These are phyloP conservation scores for Yamadazyma blattariae DNA, from an alignment of 1,139 yeast genomes.

Conservation along the genomic window DNA sequence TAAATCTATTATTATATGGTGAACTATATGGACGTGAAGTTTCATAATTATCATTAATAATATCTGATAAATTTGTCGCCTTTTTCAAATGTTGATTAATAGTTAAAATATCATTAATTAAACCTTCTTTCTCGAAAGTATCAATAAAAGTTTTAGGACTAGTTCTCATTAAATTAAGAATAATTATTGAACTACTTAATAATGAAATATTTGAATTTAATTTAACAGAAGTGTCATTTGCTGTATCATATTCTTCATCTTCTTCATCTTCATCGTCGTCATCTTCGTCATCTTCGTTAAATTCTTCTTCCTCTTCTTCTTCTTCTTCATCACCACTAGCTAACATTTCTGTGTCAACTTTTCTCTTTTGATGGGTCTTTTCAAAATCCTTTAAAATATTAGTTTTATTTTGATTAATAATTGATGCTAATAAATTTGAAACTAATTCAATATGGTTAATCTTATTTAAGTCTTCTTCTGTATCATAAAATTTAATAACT, in stretches of 20 bases:
- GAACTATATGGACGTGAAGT: constrained; percentile 12
- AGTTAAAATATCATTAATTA: constrained; percentile 49
- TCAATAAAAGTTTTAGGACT: constrained; percentile 25
- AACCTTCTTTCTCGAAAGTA: constrained; percentile 70
- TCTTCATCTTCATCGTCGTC: constrained; percentile 12
- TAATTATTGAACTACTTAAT: constrained; percentile 12
- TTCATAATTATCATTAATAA: constrained; percentile 9
- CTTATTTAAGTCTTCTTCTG: constrained; percentile 15
- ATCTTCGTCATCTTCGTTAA: constrained; percentile 5
- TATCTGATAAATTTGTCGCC: constrained; percentile 5
- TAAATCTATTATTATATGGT: constrained; percentile 23
- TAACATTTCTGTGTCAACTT: constrained; percentile 11
- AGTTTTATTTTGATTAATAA: constrained; percentile 59
- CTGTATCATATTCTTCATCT: constrained; percentile 6
- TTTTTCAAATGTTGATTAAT: constrained; percentile 17
- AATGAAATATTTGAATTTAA: constrained; percentile 12
- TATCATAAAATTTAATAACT: constrained; percentile 35
- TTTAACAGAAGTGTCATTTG: constrained; percentile 7
- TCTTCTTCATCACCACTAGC: constrained; percentile 12
- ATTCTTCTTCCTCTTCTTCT: constrained; percentile 10
- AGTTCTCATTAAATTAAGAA: constrained; percentile 11
- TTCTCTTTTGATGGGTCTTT: neutral
- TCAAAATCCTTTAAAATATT: constrained; percentile 19
- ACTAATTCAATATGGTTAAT: constrained; percentile 29
- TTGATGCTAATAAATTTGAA: constrained; percentile 58